Evolutionary conservation across 2,329 filamentous ascomycete species (phyloP).

Genomic region (Zymoseptoria brevis): DNA sequence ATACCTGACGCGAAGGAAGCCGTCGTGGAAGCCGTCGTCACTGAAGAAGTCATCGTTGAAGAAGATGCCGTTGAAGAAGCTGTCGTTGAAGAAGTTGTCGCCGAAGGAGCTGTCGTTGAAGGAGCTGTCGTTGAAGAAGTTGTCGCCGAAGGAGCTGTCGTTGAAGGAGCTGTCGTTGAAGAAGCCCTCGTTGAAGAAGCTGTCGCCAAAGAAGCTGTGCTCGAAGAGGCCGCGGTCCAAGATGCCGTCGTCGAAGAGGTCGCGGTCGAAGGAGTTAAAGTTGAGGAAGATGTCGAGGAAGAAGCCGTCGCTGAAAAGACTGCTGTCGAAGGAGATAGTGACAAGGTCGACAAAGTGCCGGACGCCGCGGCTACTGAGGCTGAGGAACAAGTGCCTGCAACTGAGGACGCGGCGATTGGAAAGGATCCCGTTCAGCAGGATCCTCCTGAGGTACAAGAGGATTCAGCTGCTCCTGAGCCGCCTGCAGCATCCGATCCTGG

Average conservation of each 20-base stretch:
- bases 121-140: not conserved
- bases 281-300: not conserved
- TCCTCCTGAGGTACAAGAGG: not conserved
- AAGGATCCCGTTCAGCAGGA: not conserved
- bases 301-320: not conserved
- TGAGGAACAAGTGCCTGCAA: not conserved
- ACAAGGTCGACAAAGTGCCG: not conserved
- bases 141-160: not conserved
- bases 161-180: constrained; percentile 1
- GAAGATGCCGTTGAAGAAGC: not conserved
- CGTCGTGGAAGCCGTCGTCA: not conserved
- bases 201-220: not conserved
- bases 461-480: not conserved
- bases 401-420: not conserved
- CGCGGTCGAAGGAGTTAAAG: not conserved
- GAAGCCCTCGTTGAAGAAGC: not conserved
- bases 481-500: not conserved
- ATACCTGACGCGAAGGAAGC: not conserved
- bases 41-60: too few species aligned
- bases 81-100: not conserved
- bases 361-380: not conserved
- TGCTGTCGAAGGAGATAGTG: not conserved
- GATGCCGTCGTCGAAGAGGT: not conserved
- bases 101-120: not conserved
- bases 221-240: not conserved